phyloP scores from a whole-genome alignment of 148 eudicot species.

The Amaranthus cruentus region DNA sequence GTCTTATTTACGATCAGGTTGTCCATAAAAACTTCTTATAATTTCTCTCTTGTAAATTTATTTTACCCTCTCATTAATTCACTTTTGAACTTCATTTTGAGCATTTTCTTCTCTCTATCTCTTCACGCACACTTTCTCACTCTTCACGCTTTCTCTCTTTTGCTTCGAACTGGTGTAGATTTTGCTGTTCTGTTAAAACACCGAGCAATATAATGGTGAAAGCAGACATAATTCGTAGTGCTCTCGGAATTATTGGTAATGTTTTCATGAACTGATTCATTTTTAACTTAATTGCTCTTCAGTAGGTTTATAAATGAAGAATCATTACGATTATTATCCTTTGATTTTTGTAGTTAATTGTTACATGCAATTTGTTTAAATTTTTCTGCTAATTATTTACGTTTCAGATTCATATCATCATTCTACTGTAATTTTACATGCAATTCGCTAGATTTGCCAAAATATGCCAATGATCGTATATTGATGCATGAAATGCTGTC shows the following conservation, averaged over 20 bases:
- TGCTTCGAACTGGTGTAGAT: background rate
- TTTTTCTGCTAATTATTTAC: background rate
- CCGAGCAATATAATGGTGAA: background rate
- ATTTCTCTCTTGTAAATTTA: background rate
- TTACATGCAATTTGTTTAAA: background rate
- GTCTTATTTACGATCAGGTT: no score
- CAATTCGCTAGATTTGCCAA: no score
- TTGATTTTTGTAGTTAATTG: background rate
- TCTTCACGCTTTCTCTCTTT: background rate
- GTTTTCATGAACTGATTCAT: background rate
- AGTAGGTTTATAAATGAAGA: background rate
- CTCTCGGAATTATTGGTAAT: slow-evolving; percentile 13
- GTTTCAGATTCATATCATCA: background rate
- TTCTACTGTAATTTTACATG: no score
- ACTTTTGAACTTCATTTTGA: background rate
- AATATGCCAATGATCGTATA: no score
- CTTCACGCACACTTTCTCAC: background rate
- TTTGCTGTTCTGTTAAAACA: background rate
- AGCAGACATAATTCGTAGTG: background rate
- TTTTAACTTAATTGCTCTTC: background rate
- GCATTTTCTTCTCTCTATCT: background rate
- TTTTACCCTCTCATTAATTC: background rate
- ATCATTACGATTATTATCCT: background rate
- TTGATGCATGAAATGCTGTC: background rate
- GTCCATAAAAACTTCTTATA: background rate